Conservation (phyloP, 2,329 filamentous ascomycete species). For the Talaromyces sp. region DNA sequence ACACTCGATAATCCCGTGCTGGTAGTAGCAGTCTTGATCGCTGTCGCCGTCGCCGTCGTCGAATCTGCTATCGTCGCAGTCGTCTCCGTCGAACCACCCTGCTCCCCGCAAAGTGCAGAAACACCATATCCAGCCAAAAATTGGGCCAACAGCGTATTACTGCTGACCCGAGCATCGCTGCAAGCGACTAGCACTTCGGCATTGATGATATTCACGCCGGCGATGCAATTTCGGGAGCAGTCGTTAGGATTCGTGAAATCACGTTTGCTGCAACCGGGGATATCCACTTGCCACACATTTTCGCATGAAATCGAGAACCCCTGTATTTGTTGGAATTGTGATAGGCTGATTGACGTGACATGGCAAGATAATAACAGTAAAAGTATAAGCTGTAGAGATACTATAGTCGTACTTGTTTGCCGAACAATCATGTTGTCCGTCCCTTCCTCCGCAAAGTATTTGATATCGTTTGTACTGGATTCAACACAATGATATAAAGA, state of each 20-base stretch:
- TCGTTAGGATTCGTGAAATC: constrained; percentile 7
- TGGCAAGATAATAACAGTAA: background rate
- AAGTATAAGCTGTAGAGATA: background rate
- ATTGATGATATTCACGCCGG: constrained; percentile 10
- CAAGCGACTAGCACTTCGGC: constrained; percentile 11
- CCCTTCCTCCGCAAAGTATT: background rate
- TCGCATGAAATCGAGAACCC: constrained; percentile 9
- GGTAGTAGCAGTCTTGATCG: background rate
- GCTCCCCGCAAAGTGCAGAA: constrained; percentile 9
- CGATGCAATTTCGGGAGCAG: constrained; percentile 12
- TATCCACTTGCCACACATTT: constrained; percentile 11
- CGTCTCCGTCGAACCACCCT: background rate
- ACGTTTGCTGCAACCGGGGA: constrained; percentile 13
- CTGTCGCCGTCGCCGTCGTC: background rate
- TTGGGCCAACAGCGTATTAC: constrained; percentile 10
- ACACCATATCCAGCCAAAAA: constrained; percentile 14
- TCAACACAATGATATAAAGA: background rate
- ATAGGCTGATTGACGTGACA: constrained; percentile 10
- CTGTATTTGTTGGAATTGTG: constrained; percentile 15
- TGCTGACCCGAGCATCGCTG: constrained; percentile 4
- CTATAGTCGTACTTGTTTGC: background rate
- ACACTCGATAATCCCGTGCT: no score
- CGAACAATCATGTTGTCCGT: background rate
- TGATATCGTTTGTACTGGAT: background rate
- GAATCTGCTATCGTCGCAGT: background rate